A percentile compares a stretch with the other conserved stretches of the same genome.
These are phyloP conservation scores for Carallia pectinifolia DNA, from an alignment of 345 rosid genomes.

Conservation along the genomic window DNA sequence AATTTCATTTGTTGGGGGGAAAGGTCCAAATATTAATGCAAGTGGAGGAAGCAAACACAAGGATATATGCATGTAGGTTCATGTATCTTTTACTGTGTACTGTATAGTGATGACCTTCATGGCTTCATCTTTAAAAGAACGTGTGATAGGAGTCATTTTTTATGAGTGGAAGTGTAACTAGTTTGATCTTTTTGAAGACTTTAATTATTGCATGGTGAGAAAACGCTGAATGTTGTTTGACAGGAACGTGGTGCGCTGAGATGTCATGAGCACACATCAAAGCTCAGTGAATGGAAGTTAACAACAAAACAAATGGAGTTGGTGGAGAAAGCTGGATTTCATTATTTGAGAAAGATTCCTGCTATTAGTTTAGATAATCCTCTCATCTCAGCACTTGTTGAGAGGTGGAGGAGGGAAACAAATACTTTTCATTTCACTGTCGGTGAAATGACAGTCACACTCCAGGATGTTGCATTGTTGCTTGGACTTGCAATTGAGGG, in stretches of 20 bases:
- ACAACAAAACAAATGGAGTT: conserved; percentile 64
- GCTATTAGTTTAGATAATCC: conserved; percentile 94
- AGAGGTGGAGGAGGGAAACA: conserved; percentile 96
- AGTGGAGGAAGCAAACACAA: too few species aligned
- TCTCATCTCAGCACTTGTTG: conserved; percentile 86
- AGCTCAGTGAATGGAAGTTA: conserved; percentile 88
- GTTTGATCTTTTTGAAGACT: not conserved
- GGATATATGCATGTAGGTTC: too few species aligned
- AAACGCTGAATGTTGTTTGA: not conserved
- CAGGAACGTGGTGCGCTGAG: conserved; percentile 98
- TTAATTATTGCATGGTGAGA: not conserved
- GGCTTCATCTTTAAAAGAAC: too few species aligned
- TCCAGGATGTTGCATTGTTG: conserved; percentile 71
- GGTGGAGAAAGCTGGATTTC: conserved; percentile 89
- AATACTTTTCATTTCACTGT: conserved; percentile 82
- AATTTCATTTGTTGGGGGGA: too few species aligned
- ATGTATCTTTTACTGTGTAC: too few species aligned
- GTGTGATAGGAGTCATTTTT: not conserved
- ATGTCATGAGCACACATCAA: conserved; percentile 96
- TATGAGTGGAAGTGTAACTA: not conserved
- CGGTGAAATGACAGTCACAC: conserved; percentile 94
- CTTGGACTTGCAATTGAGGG: conserved; percentile 90
- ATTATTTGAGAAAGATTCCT: conserved; percentile 77
- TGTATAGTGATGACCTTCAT: too few species aligned
- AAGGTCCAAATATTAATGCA: too few species aligned